Evolutionary conservation across 106 monocot genomes (phyloP).

Genomic region (Allium cepa): DNA sequence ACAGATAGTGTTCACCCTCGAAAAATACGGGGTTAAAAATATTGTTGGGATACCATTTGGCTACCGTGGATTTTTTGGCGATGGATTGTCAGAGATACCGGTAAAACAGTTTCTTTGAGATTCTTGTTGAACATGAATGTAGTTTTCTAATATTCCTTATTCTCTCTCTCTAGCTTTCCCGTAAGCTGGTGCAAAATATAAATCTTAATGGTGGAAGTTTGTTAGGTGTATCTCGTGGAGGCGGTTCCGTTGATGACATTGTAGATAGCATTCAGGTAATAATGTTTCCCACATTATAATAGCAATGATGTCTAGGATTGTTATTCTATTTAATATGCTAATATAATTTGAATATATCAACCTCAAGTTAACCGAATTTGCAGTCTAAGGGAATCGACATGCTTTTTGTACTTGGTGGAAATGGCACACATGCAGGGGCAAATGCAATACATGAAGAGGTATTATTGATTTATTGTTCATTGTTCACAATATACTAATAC

Average conservation of each 20-base stretch:
- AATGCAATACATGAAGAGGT: slow-evolving; percentile 87
- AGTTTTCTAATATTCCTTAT: neutral
- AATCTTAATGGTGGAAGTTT: slow-evolving; percentile 83
- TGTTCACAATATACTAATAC: too few species aligned
- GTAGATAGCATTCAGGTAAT: slow-evolving; percentile 79
- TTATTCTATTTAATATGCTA: too few species aligned
- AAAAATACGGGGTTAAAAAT: slow-evolving; percentile 81
- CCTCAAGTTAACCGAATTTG: slow-evolving; percentile 4
- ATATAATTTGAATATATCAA: too few species aligned
- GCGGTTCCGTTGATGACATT: slow-evolving; percentile 36
- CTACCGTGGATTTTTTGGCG: slow-evolving; percentile 68
- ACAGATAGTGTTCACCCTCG: slow-evolving; percentile 94
- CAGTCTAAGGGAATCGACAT: slow-evolving; percentile 75
- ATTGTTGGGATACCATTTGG: slow-evolving; percentile 86
- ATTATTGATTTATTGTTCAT: neutral
- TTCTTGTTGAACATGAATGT: too few species aligned
- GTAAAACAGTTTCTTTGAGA: slow-evolving; percentile 18
- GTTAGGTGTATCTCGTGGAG: slow-evolving; percentile 83
- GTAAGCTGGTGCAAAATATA: slow-evolving; percentile 68
- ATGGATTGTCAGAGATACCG: slow-evolving; percentile 41
- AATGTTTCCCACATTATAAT: neutral
- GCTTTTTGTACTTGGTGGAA: slow-evolving; percentile 90
- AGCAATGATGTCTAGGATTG: neutral
- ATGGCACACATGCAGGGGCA: slow-evolving; percentile 91
- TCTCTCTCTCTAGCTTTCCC: slow-evolving; percentile 39